Percentiles rank a stretch among this genome's conserved stretches.
These are phyloP conservation scores for Cercospora sp. DNA, from an alignment of 2,329 filamentous ascomycete genomes.

Conservation along the genomic window DNA sequence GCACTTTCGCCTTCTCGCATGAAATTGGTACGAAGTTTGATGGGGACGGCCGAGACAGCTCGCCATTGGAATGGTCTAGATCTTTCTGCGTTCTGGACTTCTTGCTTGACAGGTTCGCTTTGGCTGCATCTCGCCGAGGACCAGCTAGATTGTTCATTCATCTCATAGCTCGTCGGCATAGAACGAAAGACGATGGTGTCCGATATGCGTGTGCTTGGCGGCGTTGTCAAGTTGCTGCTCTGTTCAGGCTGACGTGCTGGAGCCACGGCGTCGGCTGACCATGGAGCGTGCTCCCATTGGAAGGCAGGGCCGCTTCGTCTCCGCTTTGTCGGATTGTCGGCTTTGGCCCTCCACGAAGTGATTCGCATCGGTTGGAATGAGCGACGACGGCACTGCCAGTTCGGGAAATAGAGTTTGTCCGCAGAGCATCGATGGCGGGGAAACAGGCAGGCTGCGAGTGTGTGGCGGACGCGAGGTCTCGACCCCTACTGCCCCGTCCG, in stretches of 20 bases:
- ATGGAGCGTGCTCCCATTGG: background rate
- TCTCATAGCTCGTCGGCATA: background rate
- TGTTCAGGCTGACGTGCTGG: background rate
- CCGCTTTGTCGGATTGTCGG: background rate
- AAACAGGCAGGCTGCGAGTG: background rate
- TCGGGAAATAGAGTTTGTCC: background rate
- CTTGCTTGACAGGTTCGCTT: background rate
- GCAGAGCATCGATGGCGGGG: conserved; percentile 1
- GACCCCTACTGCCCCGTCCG: background rate
- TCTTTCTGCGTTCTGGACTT: background rate
- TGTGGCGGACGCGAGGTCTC: background rate
- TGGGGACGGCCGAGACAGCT: background rate
- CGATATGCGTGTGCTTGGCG: too few species aligned
- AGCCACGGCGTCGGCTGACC: background rate
- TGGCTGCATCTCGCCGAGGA: background rate
- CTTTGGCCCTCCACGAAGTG: background rate
- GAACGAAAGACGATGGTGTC: background rate
- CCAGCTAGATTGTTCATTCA: background rate
- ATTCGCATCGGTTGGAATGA: background rate
- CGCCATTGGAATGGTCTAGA: background rate
- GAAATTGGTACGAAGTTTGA: background rate
- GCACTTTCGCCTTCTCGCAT: background rate
- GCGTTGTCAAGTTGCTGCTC: background rate
- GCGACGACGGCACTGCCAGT: background rate
- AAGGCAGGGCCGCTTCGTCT: background rate